Evolutionary conservation across 2,329 filamentous ascomycete genomes (phyloP).

Genomic region (Didymella arachidicola): DNA sequence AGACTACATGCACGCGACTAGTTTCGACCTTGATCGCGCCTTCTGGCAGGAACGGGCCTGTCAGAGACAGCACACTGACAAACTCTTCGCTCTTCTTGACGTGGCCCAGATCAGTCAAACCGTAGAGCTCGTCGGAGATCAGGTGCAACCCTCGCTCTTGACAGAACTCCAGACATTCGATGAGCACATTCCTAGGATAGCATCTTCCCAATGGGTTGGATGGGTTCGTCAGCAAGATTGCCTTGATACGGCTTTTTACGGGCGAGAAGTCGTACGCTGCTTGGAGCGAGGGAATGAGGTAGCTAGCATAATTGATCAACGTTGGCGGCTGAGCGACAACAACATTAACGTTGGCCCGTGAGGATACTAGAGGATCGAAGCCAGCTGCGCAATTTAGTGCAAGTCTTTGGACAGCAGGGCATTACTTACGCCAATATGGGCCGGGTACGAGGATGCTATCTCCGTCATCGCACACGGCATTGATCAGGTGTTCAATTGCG

Average conservation of each 20-base stretch:
- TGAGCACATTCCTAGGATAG: not conserved
- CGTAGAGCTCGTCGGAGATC: not conserved
- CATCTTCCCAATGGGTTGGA: not conserved
- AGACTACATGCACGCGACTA: not conserved
- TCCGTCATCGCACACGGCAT: not conserved
- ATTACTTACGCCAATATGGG: not conserved
- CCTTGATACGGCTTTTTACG: not conserved
- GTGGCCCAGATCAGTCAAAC: not conserved
- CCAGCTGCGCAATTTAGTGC: not conserved
- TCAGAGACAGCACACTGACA: not conserved
- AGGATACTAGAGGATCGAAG: not conserved
- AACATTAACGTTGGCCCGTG: not conserved
- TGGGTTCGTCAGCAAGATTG: not conserved
- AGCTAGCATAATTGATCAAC: not conserved
- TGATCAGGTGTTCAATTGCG: constrained; percentile 1
- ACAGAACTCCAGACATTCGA: not conserved
- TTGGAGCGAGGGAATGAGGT: not conserved
- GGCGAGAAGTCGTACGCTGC: not conserved
- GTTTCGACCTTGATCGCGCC: not conserved
- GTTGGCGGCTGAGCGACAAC: constrained; percentile 3
- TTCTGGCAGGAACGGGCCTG: not conserved
- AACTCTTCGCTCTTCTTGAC: not conserved
- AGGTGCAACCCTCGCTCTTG: not conserved
- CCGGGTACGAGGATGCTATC: not conserved
- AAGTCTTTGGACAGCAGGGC: not conserved